These are phyloP conservation scores for Exophiala mesophila DNA, from an alignment of 2,329 filamentous ascomycete genomes.

Conservation along the genomic window DNA sequence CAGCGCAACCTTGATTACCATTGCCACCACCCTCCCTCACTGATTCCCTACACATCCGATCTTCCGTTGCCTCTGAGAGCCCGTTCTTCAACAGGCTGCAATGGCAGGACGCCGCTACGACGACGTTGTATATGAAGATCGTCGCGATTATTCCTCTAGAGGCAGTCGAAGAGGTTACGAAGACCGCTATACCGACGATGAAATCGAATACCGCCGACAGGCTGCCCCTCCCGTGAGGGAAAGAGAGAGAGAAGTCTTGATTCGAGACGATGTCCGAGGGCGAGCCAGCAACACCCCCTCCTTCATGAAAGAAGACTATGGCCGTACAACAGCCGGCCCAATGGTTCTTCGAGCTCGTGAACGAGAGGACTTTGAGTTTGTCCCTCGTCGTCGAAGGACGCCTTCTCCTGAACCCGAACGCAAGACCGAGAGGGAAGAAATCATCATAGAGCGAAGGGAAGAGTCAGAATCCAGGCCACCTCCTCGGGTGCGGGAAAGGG, in stretches of 20 bases:
- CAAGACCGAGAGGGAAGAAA: conserved; percentile 32
- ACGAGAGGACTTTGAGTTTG: conserved; percentile 30
- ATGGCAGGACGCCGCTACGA: conserved; percentile 44
- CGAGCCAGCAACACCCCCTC: conserved; percentile 28
- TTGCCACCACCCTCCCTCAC: neutral
- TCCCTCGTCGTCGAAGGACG: conserved; percentile 25
- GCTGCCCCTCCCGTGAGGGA: conserved; percentile 41
- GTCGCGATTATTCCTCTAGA: conserved; percentile 42
- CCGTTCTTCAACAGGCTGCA: conserved; percentile 2
- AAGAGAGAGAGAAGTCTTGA: conserved; percentile 35
- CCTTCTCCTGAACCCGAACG: conserved; percentile 25
- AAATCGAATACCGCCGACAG: conserved; percentile 40
- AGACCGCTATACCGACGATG: conserved; percentile 49
- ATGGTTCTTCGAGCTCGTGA: conserved; percentile 31
- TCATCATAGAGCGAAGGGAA: conserved; percentile 26
- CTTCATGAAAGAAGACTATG: conserved; percentile 33
- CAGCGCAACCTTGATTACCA: neutral
- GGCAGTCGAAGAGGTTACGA: conserved; percentile 37
- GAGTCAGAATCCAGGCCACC: conserved; percentile 19
- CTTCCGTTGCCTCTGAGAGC: neutral
- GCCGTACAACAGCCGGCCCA: conserved; percentile 30
- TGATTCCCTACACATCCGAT: neutral
- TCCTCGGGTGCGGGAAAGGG: conserved; percentile 23
- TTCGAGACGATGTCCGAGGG: conserved; percentile 22
- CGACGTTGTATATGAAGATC: conserved; percentile 42